These are phyloP conservation scores for Barbarea vulgaris DNA, from an alignment of 345 rosid species.

Conservation along the genomic window DNA sequence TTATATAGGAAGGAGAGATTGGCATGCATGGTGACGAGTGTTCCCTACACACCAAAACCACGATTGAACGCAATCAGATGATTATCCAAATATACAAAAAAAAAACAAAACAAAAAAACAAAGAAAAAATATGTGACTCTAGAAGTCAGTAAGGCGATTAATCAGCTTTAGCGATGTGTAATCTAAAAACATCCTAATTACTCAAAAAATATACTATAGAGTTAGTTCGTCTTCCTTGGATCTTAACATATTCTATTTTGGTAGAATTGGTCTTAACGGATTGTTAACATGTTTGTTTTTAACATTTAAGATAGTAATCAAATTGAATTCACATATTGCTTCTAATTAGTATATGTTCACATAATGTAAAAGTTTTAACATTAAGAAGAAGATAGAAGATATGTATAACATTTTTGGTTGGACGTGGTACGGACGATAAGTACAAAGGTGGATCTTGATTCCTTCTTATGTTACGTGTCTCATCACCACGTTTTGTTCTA, in stretches of 20 bases:
- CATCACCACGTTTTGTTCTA: conserved; percentile 11
- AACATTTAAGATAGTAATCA: not conserved
- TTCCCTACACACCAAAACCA: conserved; percentile 15
- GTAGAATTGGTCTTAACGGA: not conserved
- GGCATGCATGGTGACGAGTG: conserved; percentile 51
- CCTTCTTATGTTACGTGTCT: conserved; percentile 29
- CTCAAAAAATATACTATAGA: not conserved
- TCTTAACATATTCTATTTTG: too few relatives aligned
- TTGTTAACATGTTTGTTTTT: not conserved
- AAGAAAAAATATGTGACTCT: not conserved
- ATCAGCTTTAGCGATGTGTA: not conserved
- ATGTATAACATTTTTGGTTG: conserved; percentile 15
- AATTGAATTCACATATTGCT: not conserved
- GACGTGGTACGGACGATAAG: conserved; percentile 34
- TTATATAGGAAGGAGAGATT: conserved; percentile 20
- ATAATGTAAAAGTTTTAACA: not conserved
- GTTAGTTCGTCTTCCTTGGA: not conserved
- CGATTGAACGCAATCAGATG: not conserved
- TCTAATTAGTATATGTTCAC: not conserved
- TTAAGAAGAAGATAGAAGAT: not conserved
- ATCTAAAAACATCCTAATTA: not conserved
- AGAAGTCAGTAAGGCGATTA: not conserved
- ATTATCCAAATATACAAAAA: conserved; percentile 17
- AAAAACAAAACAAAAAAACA: not conserved
- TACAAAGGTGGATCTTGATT: conserved; percentile 16